Conservation (phyloP, 352 stramenopile species). For the Phytopythium litorale region DNA sequence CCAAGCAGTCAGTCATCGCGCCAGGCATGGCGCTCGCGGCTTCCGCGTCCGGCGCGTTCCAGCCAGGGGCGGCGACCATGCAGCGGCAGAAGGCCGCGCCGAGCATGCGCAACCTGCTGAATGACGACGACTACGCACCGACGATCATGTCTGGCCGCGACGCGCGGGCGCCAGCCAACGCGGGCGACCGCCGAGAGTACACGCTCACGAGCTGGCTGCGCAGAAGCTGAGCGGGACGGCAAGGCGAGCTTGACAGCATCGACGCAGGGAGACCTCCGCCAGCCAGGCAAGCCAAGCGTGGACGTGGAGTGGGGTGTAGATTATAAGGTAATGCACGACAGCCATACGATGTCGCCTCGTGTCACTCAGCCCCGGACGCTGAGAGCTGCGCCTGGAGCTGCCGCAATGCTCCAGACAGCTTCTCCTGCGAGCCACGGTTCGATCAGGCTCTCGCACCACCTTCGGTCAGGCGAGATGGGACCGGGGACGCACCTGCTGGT, state of each 20-base stretch:
- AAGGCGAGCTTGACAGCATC: background rate
- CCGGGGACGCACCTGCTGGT: slow-evolving; percentile 4
- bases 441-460: too few species aligned
- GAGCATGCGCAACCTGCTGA: slow-evolving; percentile 52
- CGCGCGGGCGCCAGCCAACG: background rate
- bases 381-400: slow-evolving; percentile 11
- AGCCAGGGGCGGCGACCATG: background rate
- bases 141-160: background rate
- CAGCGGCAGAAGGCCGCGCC: slow-evolving; percentile 35
- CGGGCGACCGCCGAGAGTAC: slow-evolving; percentile 43
- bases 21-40: background rate
- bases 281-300: background rate
- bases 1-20: slow-evolving; percentile 27
- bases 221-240: slow-evolving; percentile 26
- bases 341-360: background rate
- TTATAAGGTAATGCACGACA: slow-evolving; percentile 5
- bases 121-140: slow-evolving; percentile 17
- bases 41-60: background rate
- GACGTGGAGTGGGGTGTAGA: slow-evolving; percentile 4
- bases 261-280: too few species aligned
- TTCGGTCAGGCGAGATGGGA: background rate
- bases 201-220: slow-evolving; percentile 65
- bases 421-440: background rate
- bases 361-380: background rate
- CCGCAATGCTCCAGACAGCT: slow-evolving; percentile 5